Evolutionary conservation across 345 rosid species (phyloP), one percentile per base, ranked within the genome.

Genomic region (Hibiscus trionum): DNA sequence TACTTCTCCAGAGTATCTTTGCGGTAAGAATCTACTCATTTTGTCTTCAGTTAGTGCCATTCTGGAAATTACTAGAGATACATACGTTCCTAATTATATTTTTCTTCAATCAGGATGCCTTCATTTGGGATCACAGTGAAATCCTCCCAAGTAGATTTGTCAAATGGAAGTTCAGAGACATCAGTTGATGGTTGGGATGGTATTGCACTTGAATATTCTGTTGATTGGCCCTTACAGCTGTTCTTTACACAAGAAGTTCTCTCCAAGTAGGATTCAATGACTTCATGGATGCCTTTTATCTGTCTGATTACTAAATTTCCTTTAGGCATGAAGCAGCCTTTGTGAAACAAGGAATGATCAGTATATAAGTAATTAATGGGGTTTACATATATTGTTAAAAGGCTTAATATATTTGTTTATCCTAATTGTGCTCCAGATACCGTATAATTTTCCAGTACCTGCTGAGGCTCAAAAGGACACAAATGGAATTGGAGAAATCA

Each of bases 401-500:
- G 15, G 14, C 11, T 65, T 47, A 10, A 49, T 58, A 24, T 26
- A 53, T 70, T 14, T 65, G 66, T 73, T 77, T 50, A 72, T 57
- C 47, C 77, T 61, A 69, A 50, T 72, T 69, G 70, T 76, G 72
- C 60, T 79, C 59, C 84, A 91, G 97, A 88, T 91, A 91, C 77
- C 85, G 84, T 59, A 86, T 76, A 80, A 85, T 94, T 70, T 94
- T 94, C 86, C 97, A 88, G 73, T 94, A 94, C 79, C 82, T 94
- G 82, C 79, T 91, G 78, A 84, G 92, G 78, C 92, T 94, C 59
- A 91, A 91, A 76, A 82, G 96, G 77, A 88, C 96, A 37, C 98
- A 91, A 78, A 86, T 94, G 96, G 98, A 94, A 79, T 80, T 94
- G 85, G 97, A 91, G 82, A 94, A 94, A 78, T 91, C 96, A 75